Base-by-base conservation (phyloP, 2,329 filamentous ascomycete genomes). In the Clonostachys byssicola region DNA sequence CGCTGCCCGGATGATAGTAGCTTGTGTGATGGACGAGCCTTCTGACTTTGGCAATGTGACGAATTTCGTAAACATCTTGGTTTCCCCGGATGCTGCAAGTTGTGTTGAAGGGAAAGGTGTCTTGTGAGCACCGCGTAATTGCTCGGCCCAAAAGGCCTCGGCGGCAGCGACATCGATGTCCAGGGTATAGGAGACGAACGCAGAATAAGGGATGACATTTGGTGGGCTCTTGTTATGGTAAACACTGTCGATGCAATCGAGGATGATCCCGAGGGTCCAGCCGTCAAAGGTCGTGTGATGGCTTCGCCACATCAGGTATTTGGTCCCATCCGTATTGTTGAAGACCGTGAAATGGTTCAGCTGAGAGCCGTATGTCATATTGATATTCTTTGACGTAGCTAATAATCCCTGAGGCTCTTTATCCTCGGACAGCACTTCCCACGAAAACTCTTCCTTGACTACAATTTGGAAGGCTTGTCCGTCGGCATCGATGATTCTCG, bases 1-100 rank as follows among this genome's bases (percentile, higher is more conserved):
- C 3, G 61, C 60, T 0, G 59, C 57, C 6, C 56, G 54, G 8
- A 62, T 35, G 13, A 59, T 30, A 2, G 54, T 52, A 6, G 56
- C 51, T n/a, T 30, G 40, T 16, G n/a, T 17, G 40, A 20, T 14
- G 20, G 16, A 14, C 14, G 16, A 30, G 14, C 20, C 20, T 13
- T 14, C 20, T 42, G 38, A 18, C 12, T 40, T 18, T 18, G 17
- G n/a, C 12, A 40, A 13, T 9, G n/a, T 40, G 38, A 40, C 17
- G 8, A 73, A 60, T 47, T 70, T 68, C 39, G 62, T 61, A 50
- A 72, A 69, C 47, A 71, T 72, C 39, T 64, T 57, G 44, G 64
- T 68, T 55, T 71, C 71, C 8, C 8, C 8, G n/a, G n/a, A 18
- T n/a, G 17, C 23, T 30, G 23, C 23, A n/a, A n/a, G 38, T 30